Conservation (phyloP, 2,329 filamentous ascomycete species). For the Macrophomina tecta region DNA sequence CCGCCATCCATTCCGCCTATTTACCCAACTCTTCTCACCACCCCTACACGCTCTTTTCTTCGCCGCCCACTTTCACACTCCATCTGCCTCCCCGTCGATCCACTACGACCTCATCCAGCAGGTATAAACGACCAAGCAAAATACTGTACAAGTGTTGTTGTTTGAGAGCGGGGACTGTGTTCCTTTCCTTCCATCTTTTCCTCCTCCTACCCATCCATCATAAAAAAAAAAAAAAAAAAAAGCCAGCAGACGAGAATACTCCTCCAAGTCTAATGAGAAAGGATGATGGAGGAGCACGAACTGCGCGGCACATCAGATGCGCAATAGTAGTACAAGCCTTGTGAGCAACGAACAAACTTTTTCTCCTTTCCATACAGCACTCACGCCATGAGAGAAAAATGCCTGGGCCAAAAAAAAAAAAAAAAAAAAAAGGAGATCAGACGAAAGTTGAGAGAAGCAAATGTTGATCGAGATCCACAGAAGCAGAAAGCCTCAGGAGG, state of each 20-base stretch:
- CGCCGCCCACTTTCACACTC: neutral
- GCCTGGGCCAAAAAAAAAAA: neutral
- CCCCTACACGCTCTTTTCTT: neutral
- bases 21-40: neutral
- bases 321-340: conserved; percentile 15
- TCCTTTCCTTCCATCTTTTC: conserved; percentile 1
- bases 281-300: neutral
- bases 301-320: too few species aligned
- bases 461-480: neutral
- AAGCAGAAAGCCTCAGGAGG: neutral
- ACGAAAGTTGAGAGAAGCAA: neutral
- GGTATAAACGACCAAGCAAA: conserved; percentile 8
- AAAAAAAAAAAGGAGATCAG: neutral
- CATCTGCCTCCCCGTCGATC: neutral
- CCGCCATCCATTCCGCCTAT: neutral
- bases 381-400: conserved; percentile 18
- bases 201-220: neutral
- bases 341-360: conserved; percentile 1
- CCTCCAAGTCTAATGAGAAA: neutral
- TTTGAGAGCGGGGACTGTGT: conserved; percentile 20
- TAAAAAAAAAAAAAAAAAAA: conserved; percentile 1
- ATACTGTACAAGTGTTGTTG: conserved; percentile 18
- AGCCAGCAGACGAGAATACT: neutral
- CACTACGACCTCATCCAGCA: neutral
- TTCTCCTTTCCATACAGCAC: conserved; percentile 12